These are phyloP conservation scores for Dysphania ambrosioides DNA, from an alignment of 148 eudicot genomes.

Conservation along the genomic window DNA sequence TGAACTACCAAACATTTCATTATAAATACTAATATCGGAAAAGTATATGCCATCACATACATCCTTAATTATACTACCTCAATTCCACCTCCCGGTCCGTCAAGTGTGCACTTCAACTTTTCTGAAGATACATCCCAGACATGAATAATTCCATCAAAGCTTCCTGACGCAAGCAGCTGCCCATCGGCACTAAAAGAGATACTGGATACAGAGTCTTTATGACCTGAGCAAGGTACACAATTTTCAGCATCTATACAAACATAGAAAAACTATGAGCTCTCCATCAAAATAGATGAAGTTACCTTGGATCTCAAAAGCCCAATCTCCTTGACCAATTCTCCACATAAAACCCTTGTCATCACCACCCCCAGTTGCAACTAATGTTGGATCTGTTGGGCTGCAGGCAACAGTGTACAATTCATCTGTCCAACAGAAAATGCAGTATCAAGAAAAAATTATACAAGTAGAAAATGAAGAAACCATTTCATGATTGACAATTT, in stretches of 20 bases:
- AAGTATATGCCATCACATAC: background rate
- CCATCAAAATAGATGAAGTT: background rate
- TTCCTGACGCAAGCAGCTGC: slow-evolving; percentile 75
- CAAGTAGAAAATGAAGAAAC: too few species aligned
- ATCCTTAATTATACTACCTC: slow-evolving; percentile 50
- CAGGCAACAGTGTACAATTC: slow-evolving; percentile 79
- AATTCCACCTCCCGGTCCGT: slow-evolving; percentile 71
- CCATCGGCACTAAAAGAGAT: slow-evolving; percentile 90
- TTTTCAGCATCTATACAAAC: slow-evolving; percentile 13
- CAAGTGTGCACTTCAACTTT: slow-evolving; percentile 57
- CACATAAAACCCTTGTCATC: slow-evolving; percentile 96
- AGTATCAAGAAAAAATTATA: background rate
- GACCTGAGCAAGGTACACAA: slow-evolving; percentile 49
- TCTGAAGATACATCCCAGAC: slow-evolving; percentile 70
- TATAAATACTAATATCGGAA: slow-evolving; percentile 5
- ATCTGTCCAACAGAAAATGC: slow-evolving; percentile 38
- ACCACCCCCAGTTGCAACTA: slow-evolving; percentile 94
- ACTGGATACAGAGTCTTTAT: slow-evolving; percentile 61
- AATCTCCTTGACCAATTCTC: slow-evolving; percentile 85
- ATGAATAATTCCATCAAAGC: slow-evolving; percentile 69
- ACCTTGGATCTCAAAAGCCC: slow-evolving; percentile 93
- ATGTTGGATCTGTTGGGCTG: slow-evolving; percentile 71
- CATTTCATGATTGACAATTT: too few species aligned
- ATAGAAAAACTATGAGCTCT: slow-evolving; percentile 1
- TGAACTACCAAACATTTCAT: slow-evolving; percentile 31